Evolutionary conservation across 495 filamentous ascomycete genomes (phyloP), one percentile per base, ranked within the genome.

Genomic region (Aspergillus avenaceus): DNA sequence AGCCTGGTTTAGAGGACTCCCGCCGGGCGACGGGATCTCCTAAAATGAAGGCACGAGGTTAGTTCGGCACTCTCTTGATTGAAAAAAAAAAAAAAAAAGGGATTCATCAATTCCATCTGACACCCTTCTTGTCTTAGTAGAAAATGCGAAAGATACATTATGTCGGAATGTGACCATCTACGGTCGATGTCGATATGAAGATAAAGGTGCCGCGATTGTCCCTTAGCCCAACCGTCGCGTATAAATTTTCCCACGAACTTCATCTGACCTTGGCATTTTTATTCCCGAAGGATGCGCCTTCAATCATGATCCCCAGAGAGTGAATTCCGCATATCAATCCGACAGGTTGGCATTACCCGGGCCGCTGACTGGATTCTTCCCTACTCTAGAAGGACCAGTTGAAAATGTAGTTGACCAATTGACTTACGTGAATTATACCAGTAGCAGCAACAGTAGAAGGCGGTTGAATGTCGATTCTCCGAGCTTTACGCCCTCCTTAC

Each of bases 111-210:
- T n/a, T n/a, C n/a, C n/a, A n/a, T n/a, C 29, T 46, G 24, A 55
- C 31, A 23, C 32, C 8, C 57, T 36, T 42, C 23, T 24, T 14
- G 34, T 45, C 40, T 38, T 50, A 23, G 21, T 49, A 84, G 83
- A 85, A 60, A 82, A 81, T 60, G 73, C 85, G 47, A 95, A 91
- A 67, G 90, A 92, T 57, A 96, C 88, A 0, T 76, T 93, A 22
- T 97, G 92, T 71, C 84, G 91, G 55, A 96, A 97, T 67, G 84
- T 97, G 11, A 81, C 89, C 29, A 96, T 97, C 51, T 96, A 96
- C 66, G 92, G 92, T 24, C 84, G 91, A 64, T 97, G 92, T 67
- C 85, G 88, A 43, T 96, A 87, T 67, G 86, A 93, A 69, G 88
- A 93, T 60, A 86, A 90, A 73, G 88, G 78, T 81, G 62, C 54